Evolutionary conservation across 2,329 filamentous ascomycete genomes (phyloP).

Genomic region (Fusarium pseudoanthophilum): DNA sequence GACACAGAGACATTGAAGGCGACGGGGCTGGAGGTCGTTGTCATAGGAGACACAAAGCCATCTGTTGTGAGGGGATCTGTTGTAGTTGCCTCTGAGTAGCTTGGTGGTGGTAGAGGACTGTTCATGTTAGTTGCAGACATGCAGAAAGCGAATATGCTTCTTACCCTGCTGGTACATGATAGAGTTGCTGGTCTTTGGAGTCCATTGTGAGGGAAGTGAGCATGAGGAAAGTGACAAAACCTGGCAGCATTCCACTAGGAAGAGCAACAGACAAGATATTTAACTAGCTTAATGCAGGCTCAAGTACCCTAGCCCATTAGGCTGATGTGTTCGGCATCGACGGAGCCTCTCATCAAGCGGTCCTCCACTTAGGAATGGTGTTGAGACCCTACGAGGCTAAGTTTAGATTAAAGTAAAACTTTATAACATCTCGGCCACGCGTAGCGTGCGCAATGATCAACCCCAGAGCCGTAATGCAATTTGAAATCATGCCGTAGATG

Average conservation of each 20-base stretch:
- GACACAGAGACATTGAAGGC: background rate
- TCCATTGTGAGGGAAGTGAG: background rate
- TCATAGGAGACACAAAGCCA: conserved; percentile 2
- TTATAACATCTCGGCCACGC: background rate
- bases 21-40: background rate
- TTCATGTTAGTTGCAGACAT: background rate
- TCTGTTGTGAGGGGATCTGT: background rate
- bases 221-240: background rate
- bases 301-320: background rate
- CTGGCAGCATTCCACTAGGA: background rate
- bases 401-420: background rate
- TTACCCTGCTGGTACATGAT: background rate
- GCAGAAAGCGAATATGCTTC: too few species aligned
- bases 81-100: background rate
- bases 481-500: background rate
- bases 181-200: background rate
- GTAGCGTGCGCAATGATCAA: background rate
- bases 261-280: background rate
- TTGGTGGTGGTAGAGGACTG: background rate
- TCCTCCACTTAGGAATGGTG: fast-evolving
- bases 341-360: too few species aligned
- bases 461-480: background rate
- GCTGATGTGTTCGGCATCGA: background rate
- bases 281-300: background rate
- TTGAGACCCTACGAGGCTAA: background rate